Conservation (phyloP, 2,329 filamentous ascomycete genomes). For the Bisporella sp. region DNA sequence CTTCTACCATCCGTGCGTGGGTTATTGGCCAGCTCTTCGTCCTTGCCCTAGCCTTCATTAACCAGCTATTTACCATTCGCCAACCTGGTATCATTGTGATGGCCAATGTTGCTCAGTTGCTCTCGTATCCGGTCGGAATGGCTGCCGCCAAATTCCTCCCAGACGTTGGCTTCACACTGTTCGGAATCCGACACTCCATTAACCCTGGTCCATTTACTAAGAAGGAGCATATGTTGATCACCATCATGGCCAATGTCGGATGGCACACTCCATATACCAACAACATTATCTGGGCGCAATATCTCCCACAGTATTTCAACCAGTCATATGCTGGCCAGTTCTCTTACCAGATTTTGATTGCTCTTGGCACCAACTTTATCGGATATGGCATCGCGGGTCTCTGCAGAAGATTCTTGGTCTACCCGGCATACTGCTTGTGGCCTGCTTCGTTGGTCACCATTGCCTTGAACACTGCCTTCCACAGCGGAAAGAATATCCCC, state of each 20-base stretch:
- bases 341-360: conserved; percentile 42
- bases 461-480: conserved; percentile 35
- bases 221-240: conserved; percentile 31
- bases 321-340: too few species aligned
- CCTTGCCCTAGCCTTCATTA: conserved; percentile 32
- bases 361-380: conserved; percentile 51
- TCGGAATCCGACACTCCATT: conserved; percentile 29
- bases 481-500: conserved; percentile 46
- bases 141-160: conserved; percentile 23
- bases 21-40: conserved; percentile 27
- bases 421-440: conserved; percentile 59
- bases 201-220: conserved; percentile 33
- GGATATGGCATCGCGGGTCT: conserved; percentile 58
- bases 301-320: too few species aligned
- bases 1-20: background rate
- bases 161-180: conserved; percentile 4
- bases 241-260: conserved; percentile 32
- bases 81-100: conserved; percentile 38
- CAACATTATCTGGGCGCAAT: too few species aligned
- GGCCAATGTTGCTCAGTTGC: conserved; percentile 36
- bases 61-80: conserved; percentile 41
- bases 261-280: too few species aligned
- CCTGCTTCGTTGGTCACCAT: conserved; percentile 32
- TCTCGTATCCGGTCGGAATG: conserved; percentile 36
- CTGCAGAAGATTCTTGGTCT: conserved; percentile 40